Conservation (phyloP, 768 basidiomycete species). For the Trametes coccinea region DNA sequence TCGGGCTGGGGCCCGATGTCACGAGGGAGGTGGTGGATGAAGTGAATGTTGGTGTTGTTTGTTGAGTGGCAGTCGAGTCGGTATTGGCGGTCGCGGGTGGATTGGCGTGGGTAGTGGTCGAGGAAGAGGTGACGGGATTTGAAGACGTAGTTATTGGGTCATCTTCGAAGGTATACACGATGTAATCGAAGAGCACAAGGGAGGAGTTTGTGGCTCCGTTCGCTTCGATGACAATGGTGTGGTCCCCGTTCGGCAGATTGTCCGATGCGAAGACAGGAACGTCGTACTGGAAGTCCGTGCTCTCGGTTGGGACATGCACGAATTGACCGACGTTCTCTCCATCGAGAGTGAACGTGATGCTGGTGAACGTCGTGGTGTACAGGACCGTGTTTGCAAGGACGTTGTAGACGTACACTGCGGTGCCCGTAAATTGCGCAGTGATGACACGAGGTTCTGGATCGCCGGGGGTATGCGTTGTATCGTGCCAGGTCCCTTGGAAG, state of each 20-base stretch:
- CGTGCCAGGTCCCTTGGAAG: conserved; percentile 23
- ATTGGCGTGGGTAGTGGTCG: not conserved
- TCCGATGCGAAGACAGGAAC: conserved; percentile 6
- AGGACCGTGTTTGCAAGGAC: conserved; percentile 8
- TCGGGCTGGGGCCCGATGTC: not conserved
- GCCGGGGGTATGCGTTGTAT: conserved; percentile 10
- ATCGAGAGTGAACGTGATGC: conserved; percentile 14
- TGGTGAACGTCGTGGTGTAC: conserved; percentile 12
- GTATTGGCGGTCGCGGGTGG: not conserved
- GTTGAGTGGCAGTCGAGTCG: not conserved
- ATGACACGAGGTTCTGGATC: conserved; percentile 1
- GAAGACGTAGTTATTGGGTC: not conserved
- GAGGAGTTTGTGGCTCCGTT: conserved; percentile 3
- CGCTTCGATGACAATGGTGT: conserved; percentile 7
- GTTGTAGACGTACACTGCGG: conserved; percentile 17
- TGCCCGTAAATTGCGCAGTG: conserved; percentile 7
- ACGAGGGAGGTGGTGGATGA: not conserved
- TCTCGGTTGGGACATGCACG: not conserved
- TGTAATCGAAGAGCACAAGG: conserved; percentile 16
- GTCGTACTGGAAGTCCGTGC: not conserved
- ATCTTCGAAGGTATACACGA: conserved; percentile 13
- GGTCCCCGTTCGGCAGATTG: conserved; percentile 2
- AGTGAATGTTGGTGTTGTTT: not conserved
- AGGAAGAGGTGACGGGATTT: not conserved
- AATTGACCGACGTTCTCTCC: conserved; percentile 2